Evolutionary conservation across 805 yeast species (phyloP), one percentile per base, ranked within the genome.

Genomic region (Saccharomycopsis capsularis): DNA sequence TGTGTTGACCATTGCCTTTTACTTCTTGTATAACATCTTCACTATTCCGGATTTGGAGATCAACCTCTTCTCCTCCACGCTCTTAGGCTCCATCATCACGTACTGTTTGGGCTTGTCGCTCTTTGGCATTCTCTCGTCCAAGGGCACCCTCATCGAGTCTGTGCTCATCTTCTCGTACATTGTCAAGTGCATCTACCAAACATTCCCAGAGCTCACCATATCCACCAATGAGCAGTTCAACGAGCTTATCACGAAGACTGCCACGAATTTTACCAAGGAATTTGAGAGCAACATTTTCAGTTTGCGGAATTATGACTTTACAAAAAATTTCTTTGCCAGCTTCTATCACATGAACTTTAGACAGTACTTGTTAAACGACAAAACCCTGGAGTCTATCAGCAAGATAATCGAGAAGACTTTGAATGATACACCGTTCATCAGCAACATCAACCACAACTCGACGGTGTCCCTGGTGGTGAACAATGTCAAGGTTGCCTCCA

Each of bases 131-230:
- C 75, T 85, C 19, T 79, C 91, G 2, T 82, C 83, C 4, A 78
- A 76, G 52, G 97, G 97, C 3, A 82, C 91, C n/a, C 81, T 91
- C n/a, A 75, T 90, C 45, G 99, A 93, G 65, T 77, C 89, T 29
- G 84, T 95, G 11, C 67, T 91, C 50, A 73, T 93, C 59, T 81
- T 89, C 61, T 91, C 95, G 6, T 93, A 93, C 65, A 82, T 91
- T 53, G 96, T 93, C 25, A 85, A 95, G 61, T 88, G 96, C 59
- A 79, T 90, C 53, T 93, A 93, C 64, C 95, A 90, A 61, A 80
- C 95, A 2, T 88, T 91, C 59, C 96, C 98, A 1, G 89, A 85
- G 57, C 74, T 91, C 55, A 82, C 90, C 5, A 77, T 79, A 47
- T 69, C 68, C 27, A 74, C 76, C 0, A 69, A 72, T 27, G 64